These are phyloP conservation scores for Dictyostelium firmibasis DNA, from an alignment of 78 protist species.

Conservation along the genomic window DNA sequence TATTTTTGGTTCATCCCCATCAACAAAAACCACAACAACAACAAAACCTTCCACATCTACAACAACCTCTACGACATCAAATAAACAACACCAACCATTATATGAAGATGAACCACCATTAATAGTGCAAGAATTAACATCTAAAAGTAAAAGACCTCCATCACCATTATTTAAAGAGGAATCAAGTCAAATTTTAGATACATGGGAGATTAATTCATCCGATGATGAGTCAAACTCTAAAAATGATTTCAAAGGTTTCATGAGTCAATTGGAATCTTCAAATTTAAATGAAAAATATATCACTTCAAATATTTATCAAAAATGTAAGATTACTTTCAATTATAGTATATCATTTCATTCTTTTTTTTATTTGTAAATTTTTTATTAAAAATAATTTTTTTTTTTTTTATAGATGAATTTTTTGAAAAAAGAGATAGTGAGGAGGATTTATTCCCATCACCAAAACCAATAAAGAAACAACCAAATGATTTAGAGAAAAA, in stretches of 20 bases:
- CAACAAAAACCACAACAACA: background rate
- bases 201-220: background rate
- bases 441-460: constrained; percentile 14
- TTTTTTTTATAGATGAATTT: constrained; percentile 10
- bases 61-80: background rate
- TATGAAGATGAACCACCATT: background rate
- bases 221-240: background rate
- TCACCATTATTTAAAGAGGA: background rate
- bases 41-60: background rate
- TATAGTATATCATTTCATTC: too few relatives aligned
- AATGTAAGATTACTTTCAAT: background rate
- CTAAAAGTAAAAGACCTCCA: background rate
- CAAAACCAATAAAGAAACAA: background rate
- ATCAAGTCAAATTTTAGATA: background rate
- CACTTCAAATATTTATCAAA: constrained; percentile 24
- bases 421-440: constrained; percentile 9
- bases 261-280: background rate
- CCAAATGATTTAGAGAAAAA: background rate
- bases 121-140: background rate
- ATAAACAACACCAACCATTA: background rate
- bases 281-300: background rate
- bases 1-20: background rate
- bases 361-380: background rate
- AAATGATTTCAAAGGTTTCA: background rate
- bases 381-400: too few relatives aligned